Base-by-base conservation (phyloP, 805 yeast species). In the Candida lessepsii region DNA sequence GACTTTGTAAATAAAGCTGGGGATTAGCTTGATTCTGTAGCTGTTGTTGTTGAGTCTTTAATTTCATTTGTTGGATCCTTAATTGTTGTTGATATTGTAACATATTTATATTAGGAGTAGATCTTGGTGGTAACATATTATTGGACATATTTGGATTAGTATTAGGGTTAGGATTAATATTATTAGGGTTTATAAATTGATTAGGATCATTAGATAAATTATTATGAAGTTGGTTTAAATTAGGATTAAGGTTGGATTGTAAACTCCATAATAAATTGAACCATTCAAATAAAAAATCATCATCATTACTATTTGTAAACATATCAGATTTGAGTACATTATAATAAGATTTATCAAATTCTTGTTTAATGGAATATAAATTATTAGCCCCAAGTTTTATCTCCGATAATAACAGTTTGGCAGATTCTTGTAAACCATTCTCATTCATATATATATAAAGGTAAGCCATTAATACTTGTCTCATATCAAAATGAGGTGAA, bases 201-300 rank as follows among this genome's bases (percentile, higher is more conserved):
- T 27, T 39, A 10, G 27, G 24, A 32, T 39, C 35, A 30, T 29
- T 37, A 35, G 37, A 41, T 10, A 49, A 39, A 20, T 18, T 20
- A 18, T 37, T 31, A 32, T 39, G 37, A 15, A 52, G 24, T 35
- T 58, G 65, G 35, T 58, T 58, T 41, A 62, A 40, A 26, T 52
- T 52, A 11, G 64, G 63, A 45, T 60, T 58, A 25, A 76, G 67
- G 37, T 65, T 70, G 8, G 71, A 61, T 46, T 75, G 77, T n/a
- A 73, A 42, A 11, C 73, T 61, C 74, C 78, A 71, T 10, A 78
- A 49, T 8, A 71, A 57, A 37, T 70, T 66, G 80, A 81, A 78
- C 83, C 83, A 78, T 46, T 78, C 81, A 35, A 72, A 53, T 10
- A 78, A 53, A 44, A 75, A 75, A 0, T 78, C 66, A 15, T 73